Conservation (phyloP, 2,329 filamentous ascomycete genomes). For the Neoarthrinium moseri region DNA sequence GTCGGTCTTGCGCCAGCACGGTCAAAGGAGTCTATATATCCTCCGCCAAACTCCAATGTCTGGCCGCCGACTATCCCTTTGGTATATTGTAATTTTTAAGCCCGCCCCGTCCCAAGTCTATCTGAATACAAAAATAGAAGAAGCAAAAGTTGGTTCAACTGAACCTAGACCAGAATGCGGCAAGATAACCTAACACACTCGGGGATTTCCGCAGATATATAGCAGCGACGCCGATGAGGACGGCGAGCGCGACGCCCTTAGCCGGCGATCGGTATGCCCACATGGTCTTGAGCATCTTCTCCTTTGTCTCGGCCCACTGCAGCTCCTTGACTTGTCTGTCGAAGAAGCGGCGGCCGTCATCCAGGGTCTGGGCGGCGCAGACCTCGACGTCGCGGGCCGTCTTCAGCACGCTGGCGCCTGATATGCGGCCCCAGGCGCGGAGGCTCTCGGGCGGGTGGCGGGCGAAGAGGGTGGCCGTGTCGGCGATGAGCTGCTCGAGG, state of each 20-base stretch:
- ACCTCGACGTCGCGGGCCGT: constrained; percentile 61
- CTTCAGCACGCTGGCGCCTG: constrained; percentile 77
- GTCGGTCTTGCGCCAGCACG: no score
- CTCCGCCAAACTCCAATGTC: no score
- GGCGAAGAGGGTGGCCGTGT: constrained; percentile 63
- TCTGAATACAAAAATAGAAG: not conserved
- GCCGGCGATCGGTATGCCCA: constrained; percentile 67
- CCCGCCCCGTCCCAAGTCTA: no score
- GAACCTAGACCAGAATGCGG: constrained; percentile 2
- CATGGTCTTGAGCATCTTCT: constrained; percentile 48
- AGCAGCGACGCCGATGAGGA: constrained; percentile 67
- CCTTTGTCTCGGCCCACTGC: constrained; percentile 58
- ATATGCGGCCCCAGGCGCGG: constrained; percentile 70
- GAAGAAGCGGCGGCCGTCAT: constrained; percentile 69
- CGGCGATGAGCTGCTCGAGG: constrained; percentile 72
- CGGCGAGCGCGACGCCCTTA: constrained; percentile 59
- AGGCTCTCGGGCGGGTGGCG: constrained; percentile 71
- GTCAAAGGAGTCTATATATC: no score
- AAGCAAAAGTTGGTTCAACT: not conserved
- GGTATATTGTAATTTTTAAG: no score
- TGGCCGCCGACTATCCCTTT: no score
- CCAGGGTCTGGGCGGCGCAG: constrained; percentile 54
- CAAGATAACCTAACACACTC: constrained; percentile 14
- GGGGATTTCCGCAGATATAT: constrained; percentile 61
- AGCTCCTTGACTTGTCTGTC: constrained; percentile 71